Evolutionary conservation across 345 rosid genomes (phyloP).

Genomic region (Corymbia maculata): DNA sequence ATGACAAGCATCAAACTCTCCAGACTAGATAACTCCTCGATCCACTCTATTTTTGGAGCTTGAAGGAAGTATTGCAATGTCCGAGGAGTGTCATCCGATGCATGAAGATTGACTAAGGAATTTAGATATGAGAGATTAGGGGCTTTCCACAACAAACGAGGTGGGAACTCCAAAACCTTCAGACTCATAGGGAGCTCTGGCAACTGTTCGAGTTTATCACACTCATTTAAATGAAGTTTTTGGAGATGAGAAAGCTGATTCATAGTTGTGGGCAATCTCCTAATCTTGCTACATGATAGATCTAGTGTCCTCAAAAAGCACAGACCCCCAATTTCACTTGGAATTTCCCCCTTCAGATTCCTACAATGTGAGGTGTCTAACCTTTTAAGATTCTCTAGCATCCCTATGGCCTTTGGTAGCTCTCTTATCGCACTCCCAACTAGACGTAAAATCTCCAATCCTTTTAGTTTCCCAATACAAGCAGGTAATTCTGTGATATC

Average conservation of each 20-base stretch:
- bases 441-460: too few species aligned
- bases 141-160: not conserved
- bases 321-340: too few species aligned
- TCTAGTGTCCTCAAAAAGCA: too few species aligned
- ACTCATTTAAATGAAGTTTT: rapidly evolving
- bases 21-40: not conserved
- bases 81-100: not conserved
- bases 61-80: rapidly evolving
- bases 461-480: too few species aligned
- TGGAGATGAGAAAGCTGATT: not conserved
- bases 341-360: rapidly evolving
- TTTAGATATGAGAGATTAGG: not conserved
- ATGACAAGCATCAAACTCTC: not conserved
- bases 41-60: not conserved
- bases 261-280: too few species aligned
- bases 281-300: too few species aligned
- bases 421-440: too few species aligned
- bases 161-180: not conserved
- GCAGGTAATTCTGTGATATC: too few species aligned
- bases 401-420: too few species aligned
- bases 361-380: too few species aligned
- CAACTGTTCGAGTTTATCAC: not conserved
- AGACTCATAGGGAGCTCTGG: not conserved
- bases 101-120: not conserved
- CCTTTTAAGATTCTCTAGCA: too few species aligned